Percentiles rank a stretch among this genome's conserved stretches.
phyloP scores from a whole-genome alignment of 2,329 filamentous ascomycete genomes.

The Fusarium sp. region DNA sequence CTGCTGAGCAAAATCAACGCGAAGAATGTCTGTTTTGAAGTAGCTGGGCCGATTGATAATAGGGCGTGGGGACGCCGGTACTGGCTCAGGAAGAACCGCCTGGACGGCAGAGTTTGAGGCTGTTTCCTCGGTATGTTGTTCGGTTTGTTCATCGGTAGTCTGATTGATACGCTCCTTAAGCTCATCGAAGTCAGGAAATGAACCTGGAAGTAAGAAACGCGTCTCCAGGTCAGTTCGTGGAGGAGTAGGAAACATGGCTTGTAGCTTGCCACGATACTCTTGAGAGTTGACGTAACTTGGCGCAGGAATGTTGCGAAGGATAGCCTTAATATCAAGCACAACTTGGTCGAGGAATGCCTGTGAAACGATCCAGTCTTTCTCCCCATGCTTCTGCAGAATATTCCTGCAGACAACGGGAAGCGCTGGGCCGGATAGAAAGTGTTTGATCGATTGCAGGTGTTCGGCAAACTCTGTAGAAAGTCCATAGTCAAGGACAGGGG shows the following conservation, averaged over 20 bases:
- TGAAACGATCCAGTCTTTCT: conserved; percentile 31
- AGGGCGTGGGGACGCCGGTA: conserved; percentile 7
- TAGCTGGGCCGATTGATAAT: conserved; percentile 19
- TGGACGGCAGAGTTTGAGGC: neutral
- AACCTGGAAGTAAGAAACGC: conserved; percentile 42
- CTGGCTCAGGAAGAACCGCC: neutral
- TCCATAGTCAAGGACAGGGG: conserved; percentile 42
- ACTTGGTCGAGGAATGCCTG: conserved; percentile 45
- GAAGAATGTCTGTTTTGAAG: conserved; percentile 29
- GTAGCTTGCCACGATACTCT: conserved; percentile 43
- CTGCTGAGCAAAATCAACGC: conserved; percentile 17
- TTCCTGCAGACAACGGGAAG: conserved; percentile 45
- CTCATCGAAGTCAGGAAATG: conserved; percentile 45
- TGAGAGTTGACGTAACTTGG: conserved; percentile 49
- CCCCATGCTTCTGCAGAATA: conserved; percentile 36
- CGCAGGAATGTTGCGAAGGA: conserved; percentile 43
- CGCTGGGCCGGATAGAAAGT: conserved; percentile 46
- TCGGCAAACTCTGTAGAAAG: conserved; percentile 24
- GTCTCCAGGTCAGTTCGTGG: conserved; percentile 33
- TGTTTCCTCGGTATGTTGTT: neutral
- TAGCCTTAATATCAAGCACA: conserved; percentile 49
- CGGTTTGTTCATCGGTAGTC: neutral
- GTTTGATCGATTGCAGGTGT: conserved; percentile 39
- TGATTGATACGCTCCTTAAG: conserved; percentile 7
- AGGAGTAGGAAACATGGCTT: conserved; percentile 38